These are phyloP conservation scores for Gnomoniopsis smithogilvyi DNA, from an alignment of 2,329 filamentous ascomycete genomes.

Conservation along the genomic window DNA sequence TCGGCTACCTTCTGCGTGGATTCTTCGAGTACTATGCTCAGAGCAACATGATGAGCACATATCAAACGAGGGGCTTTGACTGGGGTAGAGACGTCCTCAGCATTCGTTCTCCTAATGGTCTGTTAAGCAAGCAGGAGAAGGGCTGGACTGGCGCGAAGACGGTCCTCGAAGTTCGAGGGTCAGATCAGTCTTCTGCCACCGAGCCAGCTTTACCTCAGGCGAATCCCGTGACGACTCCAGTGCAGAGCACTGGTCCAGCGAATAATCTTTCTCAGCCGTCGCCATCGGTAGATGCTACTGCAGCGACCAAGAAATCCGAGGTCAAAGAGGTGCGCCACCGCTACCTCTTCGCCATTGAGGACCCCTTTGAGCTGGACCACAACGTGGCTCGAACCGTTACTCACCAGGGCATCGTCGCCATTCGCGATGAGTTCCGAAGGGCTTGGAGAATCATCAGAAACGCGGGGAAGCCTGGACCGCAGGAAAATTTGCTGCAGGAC, in stretches of 20 bases:
- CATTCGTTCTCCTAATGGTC: slow-evolving; percentile 66
- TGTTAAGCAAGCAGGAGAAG: slow-evolving; percentile 72
- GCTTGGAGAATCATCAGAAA: slow-evolving; percentile 69
- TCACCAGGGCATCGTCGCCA: slow-evolving; percentile 75
- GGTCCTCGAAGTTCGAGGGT: slow-evolving; percentile 49
- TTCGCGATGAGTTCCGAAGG: slow-evolving; percentile 79
- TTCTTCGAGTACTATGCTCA: slow-evolving; percentile 89
- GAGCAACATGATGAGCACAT: slow-evolving; percentile 49
- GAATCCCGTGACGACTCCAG: slow-evolving; percentile 4
- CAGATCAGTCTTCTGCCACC: slow-evolving; percentile 24
- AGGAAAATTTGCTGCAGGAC: slow-evolving; percentile 54
- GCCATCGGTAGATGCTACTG: neutral
- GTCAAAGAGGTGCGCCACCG: slow-evolving; percentile 72
- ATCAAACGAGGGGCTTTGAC: slow-evolving; percentile 60
- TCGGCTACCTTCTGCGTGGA: slow-evolving; percentile 71
- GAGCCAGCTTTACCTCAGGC: slow-evolving; percentile 18
- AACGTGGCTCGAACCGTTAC: slow-evolving; percentile 87
- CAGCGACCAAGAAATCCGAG: slow-evolving; percentile 25
- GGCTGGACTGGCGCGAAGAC: slow-evolving; percentile 85
- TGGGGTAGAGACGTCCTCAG: slow-evolving; percentile 81
- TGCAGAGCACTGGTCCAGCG: neutral
- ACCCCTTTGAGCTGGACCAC: slow-evolving; percentile 84
- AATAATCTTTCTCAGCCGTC: neutral
- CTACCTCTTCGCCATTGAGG: slow-evolving; percentile 86
- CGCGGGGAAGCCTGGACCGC: slow-evolving; percentile 38